Evolutionary conservation across 2,329 filamentous ascomycete species (phyloP), one percentile per base, ranked within the genome.

Genomic region (Diaporthe longicolla): DNA sequence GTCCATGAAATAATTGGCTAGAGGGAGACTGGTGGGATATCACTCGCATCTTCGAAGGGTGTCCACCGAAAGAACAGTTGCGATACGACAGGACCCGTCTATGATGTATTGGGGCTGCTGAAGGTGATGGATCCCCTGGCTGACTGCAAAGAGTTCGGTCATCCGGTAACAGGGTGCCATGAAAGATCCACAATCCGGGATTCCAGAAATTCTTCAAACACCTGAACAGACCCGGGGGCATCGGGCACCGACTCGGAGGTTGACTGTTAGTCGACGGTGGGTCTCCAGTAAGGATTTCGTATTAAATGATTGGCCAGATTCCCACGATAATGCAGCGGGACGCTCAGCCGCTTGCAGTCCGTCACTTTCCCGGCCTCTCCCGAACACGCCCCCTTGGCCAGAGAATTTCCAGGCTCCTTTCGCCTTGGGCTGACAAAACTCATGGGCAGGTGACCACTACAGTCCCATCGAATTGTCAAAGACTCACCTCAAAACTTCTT

Each of bases 281-380:
- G 54, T 55, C 63, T 66, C 21, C 29, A 24, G 21, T 32, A 50
- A 19, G 9, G 7, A 48, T 43, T 63, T 57, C 45, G 37, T 73
- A 37, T 71, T 63, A 71, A 52, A 55, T 66, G 35, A 73, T 73
- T 71, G 72, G 72, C 21, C 65, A 71, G 65, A 7, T 29, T 21
- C n/a, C 43, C n/a, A 9, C 63, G 63, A 61, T n/a, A 70, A 61
- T 55, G 54, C n/a, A 7, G 8, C 63, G 52, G 54, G 15, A 65
- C 19, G 17, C 21, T 52, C 63, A 66, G 63, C 45, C 63, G 63
- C 48, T 52, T n/a, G 13, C 45, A 66, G 45, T 21, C 29, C 19
- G 29, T n/a, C 11, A 48, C 35, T 10, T 15, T 43, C 65, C 72
- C 72, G 65, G 65, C 35, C 10, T 40, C 26, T 37, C 43, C 72